Percentiles rank a stretch among this genome's conserved stretches.
Conservation (phyloP, 805 yeast genomes). For the Citeromyces nyonsensis region DNA sequence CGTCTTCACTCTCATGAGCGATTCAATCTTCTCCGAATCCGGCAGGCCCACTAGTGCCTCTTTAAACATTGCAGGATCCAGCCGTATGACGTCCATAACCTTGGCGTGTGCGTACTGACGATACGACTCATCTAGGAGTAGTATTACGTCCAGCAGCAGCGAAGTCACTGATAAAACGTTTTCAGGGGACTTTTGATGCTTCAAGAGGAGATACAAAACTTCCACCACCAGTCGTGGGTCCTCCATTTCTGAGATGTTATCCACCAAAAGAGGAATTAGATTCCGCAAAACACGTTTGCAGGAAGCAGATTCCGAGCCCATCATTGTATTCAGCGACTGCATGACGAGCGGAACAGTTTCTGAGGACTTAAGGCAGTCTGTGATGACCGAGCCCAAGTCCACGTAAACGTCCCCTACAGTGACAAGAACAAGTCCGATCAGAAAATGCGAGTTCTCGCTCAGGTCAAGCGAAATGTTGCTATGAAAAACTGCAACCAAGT, state of each 20-base stretch:
- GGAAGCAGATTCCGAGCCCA: slow-evolving; percentile 11
- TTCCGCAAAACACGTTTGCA: slow-evolving; percentile 19
- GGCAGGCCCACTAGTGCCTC: slow-evolving; percentile 21
- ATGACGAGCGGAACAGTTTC: slow-evolving; percentile 3
- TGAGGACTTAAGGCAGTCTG: too few relatives aligned
- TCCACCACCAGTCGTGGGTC: slow-evolving; percentile 30
- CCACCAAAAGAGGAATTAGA: slow-evolving; percentile 28
- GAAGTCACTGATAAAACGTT: slow-evolving; percentile 14
- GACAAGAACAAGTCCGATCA: slow-evolving; percentile 27
- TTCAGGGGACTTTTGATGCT: slow-evolving; percentile 15
- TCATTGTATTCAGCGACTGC: slow-evolving; percentile 16
- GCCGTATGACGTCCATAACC: slow-evolving; percentile 26
- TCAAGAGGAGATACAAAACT: slow-evolving; percentile 28
- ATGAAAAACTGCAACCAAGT: slow-evolving; percentile 19
- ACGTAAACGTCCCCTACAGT: slow-evolving; percentile 19
- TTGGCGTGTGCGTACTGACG: slow-evolving; percentile 27
- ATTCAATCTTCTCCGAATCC: slow-evolving; percentile 19
- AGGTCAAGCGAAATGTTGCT: slow-evolving; percentile 16
- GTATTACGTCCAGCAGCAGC: slow-evolving; percentile 12
- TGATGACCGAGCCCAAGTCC: slow-evolving; percentile 8
- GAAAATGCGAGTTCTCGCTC: slow-evolving; percentile 16
- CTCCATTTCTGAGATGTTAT: slow-evolving; percentile 3
- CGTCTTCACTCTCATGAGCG: slow-evolving; percentile 27
- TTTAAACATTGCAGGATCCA: slow-evolving; percentile 32
- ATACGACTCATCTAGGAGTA: slow-evolving; percentile 15